Conservation (phyloP, 345 rosid genomes). For the Geranium rotundifolium region DNA sequence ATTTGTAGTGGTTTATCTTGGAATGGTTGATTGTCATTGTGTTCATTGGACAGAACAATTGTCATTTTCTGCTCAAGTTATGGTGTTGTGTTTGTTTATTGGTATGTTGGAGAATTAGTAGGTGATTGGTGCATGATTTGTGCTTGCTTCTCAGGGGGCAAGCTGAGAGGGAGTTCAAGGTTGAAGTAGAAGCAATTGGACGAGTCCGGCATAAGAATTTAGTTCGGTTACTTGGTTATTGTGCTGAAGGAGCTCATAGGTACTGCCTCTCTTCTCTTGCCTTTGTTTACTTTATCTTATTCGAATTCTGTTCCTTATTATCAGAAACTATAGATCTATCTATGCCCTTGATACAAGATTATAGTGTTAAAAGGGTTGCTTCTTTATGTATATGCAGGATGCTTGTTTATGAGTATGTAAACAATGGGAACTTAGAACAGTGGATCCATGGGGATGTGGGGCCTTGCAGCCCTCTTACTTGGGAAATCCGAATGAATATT, state of each 20-base stretch:
- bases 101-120: no score
- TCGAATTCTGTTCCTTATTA: no score
- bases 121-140: neutral
- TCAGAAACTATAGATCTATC: no score
- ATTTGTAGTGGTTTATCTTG: neutral
- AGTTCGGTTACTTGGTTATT: conserved; percentile 80
- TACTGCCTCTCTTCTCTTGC: conserved; percentile 11
- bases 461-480: conserved; percentile 34
- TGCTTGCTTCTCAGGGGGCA: conserved; percentile 50
- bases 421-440: conserved; percentile 72
- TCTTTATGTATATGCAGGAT: conserved; percentile 1
- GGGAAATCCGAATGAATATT: conserved; percentile 37
- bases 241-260: conserved; percentile 97
- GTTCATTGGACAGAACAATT: no score
- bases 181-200: conserved; percentile 95
- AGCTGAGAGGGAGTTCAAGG: conserved; percentile 86
- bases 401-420: conserved; percentile 45
- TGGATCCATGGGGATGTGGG: conserved; percentile 83
- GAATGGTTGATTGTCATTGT: neutral
- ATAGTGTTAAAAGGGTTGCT: neutral
- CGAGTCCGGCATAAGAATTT: conserved; percentile 86
- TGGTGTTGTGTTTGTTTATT: neutral
- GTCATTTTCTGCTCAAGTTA: neutral
- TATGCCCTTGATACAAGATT: no score
- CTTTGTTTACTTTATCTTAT: no score